Evolutionary conservation across 768 basidiomycete genomes (phyloP), one percentile per base, ranked within the genome.

Genomic region (Sporobolomyces pararoseus): DNA sequence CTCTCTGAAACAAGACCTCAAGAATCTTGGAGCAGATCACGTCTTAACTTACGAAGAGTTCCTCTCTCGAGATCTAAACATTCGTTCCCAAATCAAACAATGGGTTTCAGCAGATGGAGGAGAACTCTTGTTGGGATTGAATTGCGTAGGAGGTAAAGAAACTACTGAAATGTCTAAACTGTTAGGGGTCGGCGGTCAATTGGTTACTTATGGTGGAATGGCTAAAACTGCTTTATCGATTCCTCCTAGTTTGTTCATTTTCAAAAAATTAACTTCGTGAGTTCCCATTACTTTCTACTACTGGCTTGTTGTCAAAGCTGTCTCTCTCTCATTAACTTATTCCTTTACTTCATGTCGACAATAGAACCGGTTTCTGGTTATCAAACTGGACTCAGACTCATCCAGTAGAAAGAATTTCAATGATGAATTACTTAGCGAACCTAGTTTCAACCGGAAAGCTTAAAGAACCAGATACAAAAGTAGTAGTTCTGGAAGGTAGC

Each of bases 201-300:
- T 73, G 31, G 75, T 92, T 12, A 90, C 91, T 0, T 94, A 93
- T 63, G 91, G 91, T 34, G 90, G 89, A 7, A 93, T 94, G 91
- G 88, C 91, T 1, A 91, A 88, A 77, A 83, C 87, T 61, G 89
- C 91, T 0, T 79, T 94, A 23, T 84, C 86, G 1, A 78, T 94
- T 27, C 88, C 91, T 2, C 87, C 89, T 0, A 88, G 88, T 0
- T 81, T 86, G 27, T 87, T 90, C 79, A 91, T 94, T 68, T 94
- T 94, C 83, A 90, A 87, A 72, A 88, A 90, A 78, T 81, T 93
- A 72, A 87, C 84, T 0, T 83, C 83, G 29, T 87, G 85, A 58
- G 91, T 89, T 39, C 13, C n/a, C n/a, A n/a, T n/a, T n/a, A 23
- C 37, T 37, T 35, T 57, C 54, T n/a, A 34, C 39, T 42, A 9